phyloP scores from a whole-genome alignment of 352 stramenopile genomes.

The Peronospora belbahrii region DNA sequence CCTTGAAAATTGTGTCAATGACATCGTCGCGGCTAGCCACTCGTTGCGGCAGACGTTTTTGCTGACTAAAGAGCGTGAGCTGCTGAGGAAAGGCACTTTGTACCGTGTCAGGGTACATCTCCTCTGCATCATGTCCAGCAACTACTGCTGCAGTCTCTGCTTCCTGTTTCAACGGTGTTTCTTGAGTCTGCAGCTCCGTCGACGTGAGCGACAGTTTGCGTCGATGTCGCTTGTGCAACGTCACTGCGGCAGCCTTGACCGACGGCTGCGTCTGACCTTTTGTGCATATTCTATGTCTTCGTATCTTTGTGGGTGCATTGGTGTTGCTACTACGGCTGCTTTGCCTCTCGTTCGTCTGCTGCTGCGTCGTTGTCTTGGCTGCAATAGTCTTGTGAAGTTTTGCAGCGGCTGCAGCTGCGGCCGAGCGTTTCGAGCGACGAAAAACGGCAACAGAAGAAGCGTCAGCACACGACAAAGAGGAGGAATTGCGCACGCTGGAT shows the following conservation, averaged over 20 bases:
- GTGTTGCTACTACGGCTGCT: slow-evolving; percentile 1
- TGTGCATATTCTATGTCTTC: slow-evolving; percentile 46
- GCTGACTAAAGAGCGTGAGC: slow-evolving; percentile 67
- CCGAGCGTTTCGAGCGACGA: slow-evolving; percentile 10
- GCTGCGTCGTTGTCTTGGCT: slow-evolving; percentile 15
- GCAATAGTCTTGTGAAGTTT: slow-evolving; percentile 23
- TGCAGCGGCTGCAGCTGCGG: slow-evolving; percentile 5
- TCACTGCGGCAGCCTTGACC: slow-evolving; percentile 9
- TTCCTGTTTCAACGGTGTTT: background rate
- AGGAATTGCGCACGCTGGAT: background rate
- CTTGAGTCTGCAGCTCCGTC: slow-evolving; percentile 5
- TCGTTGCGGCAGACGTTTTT: slow-evolving; percentile 66
- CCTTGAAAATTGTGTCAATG: slow-evolving; percentile 76
- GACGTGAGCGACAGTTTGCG: slow-evolving; percentile 35
- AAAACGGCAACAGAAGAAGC: background rate
- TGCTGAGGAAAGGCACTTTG: slow-evolving; percentile 62
- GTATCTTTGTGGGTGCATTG: slow-evolving; percentile 24
- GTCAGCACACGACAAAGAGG: background rate
- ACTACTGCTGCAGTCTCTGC: background rate
- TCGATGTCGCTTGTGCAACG: slow-evolving; percentile 18
- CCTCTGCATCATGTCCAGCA: slow-evolving; percentile 41
- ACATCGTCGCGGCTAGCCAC: slow-evolving; percentile 72
- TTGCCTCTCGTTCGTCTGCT: background rate
- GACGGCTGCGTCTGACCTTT: slow-evolving; percentile 17
- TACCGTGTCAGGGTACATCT: slow-evolving; percentile 51